Conservation (phyloP, 2,329 filamentous ascomycete genomes). For the Epichloe amarillans region DNA sequence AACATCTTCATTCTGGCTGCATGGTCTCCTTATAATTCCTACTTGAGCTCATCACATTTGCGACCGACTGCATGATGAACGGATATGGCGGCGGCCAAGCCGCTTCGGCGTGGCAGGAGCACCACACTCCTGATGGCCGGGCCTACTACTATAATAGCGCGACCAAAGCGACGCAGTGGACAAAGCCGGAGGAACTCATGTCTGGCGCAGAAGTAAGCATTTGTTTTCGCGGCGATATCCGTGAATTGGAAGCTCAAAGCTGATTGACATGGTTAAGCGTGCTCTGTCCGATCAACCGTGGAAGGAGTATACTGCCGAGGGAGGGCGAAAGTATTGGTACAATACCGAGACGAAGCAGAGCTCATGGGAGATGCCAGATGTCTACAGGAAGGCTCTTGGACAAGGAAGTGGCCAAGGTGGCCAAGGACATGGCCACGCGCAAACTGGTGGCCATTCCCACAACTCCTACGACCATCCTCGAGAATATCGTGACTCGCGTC, state of each 20-base stretch:
- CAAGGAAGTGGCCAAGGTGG: background rate
- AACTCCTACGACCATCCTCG: constrained; percentile 25
- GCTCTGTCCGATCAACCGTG: constrained; percentile 73
- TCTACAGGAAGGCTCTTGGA: constrained; percentile 61
- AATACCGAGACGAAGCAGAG: constrained; percentile 86
- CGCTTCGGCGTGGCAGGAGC: constrained; percentile 61
- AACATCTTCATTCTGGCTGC: background rate
- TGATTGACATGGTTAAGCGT: constrained; percentile 42
- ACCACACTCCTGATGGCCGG: constrained; percentile 67
- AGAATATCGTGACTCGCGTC: constrained; percentile 25
- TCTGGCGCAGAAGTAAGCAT: constrained; percentile 57
- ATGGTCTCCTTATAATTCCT: background rate
- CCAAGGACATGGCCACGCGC: constrained; percentile 23
- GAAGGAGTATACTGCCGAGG: constrained; percentile 82
- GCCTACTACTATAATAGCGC: constrained; percentile 82
- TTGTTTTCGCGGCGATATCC: background rate
- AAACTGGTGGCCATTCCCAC: constrained; percentile 26
- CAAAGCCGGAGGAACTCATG: constrained; percentile 85
- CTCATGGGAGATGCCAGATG: constrained; percentile 87
- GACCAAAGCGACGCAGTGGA: constrained; percentile 87
- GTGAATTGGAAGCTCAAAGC: too few species aligned
- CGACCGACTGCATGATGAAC: constrained; percentile 35
- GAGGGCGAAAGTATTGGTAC: constrained; percentile 89
- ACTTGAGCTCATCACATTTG: background rate
- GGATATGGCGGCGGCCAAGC: constrained; percentile 36